Evolutionary conservation across 2,329 filamentous ascomycete genomes (phyloP).

Genomic region (Tricladium varicosporioides): DNA sequence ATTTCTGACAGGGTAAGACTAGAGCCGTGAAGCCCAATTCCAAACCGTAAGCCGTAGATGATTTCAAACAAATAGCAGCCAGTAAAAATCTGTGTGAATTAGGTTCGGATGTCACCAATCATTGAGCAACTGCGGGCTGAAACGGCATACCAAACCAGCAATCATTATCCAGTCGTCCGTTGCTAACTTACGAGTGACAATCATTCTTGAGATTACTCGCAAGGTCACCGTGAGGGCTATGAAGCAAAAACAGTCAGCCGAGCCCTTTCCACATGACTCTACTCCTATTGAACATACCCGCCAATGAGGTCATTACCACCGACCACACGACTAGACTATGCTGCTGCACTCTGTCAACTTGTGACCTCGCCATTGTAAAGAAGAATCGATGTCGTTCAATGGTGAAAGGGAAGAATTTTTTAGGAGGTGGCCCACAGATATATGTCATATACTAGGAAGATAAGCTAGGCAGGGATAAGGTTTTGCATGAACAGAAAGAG

Average conservation of each 20-base stretch:
- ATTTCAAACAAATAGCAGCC: constrained; percentile 19
- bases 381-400: background rate
- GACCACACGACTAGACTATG: background rate
- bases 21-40: constrained; percentile 12
- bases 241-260: background rate
- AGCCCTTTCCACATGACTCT: background rate
- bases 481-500: background rate
- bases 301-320: constrained; percentile 12
- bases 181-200: constrained; percentile 10
- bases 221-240: constrained; percentile 13
- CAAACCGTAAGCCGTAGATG: constrained; percentile 11
- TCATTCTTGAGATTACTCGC: constrained; percentile 11
- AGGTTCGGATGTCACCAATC: no score
- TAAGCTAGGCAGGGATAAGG: background rate
- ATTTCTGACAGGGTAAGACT: constrained; percentile 9
- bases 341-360: background rate
- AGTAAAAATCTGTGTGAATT: constrained; percentile 10
- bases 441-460: background rate
- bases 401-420: background rate
- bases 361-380: background rate
- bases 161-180: constrained; percentile 17
- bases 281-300: constrained; percentile 7
- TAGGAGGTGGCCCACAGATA: background rate
- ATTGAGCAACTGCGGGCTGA: background rate
- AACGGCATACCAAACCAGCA: constrained; percentile 9